These are phyloP conservation scores for Ophiocytium majus DNA, from an alignment of 352 stramenopile genomes.

Conservation along the genomic window DNA sequence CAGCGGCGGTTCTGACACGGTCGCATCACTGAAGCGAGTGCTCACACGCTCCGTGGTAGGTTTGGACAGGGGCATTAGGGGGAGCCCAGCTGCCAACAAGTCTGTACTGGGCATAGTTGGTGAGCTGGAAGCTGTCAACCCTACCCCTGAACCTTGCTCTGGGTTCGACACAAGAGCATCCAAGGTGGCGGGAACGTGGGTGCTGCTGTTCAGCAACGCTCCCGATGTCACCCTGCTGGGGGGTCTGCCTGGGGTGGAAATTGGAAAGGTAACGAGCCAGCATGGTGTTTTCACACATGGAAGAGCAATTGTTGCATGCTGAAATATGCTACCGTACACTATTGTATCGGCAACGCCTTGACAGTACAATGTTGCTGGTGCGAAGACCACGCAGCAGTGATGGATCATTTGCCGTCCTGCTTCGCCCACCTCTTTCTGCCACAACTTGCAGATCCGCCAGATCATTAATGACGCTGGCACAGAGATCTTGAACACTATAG, in stretches of 20 bases:
- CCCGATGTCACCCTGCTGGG: conserved; percentile 7
- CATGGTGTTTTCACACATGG: too few relatives aligned
- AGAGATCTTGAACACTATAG: conserved; percentile 15
- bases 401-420: too few relatives aligned
- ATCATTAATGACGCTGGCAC: neutral
- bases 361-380: too few relatives aligned
- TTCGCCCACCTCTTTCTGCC: neutral
- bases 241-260: neutral
- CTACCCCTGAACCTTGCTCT: neutral
- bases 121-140: neutral
- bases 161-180: neutral
- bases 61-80: neutral
- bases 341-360: too few relatives aligned
- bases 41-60: neutral
- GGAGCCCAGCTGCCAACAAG: neutral
- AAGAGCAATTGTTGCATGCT: too few relatives aligned
- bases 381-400: too few relatives aligned
- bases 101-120: neutral
- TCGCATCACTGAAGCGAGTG: neutral
- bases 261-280: neutral
- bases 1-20: neutral
- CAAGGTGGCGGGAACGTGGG: neutral
- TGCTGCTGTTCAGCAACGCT: neutral
- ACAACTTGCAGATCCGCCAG: neutral
- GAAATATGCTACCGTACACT: too few relatives aligned